A percentile compares a stretch with the other conserved stretches of the same genome.
phyloP scores from a whole-genome alignment of 2,329 filamentous ascomycete genomes.

The Cadophora gregata region DNA sequence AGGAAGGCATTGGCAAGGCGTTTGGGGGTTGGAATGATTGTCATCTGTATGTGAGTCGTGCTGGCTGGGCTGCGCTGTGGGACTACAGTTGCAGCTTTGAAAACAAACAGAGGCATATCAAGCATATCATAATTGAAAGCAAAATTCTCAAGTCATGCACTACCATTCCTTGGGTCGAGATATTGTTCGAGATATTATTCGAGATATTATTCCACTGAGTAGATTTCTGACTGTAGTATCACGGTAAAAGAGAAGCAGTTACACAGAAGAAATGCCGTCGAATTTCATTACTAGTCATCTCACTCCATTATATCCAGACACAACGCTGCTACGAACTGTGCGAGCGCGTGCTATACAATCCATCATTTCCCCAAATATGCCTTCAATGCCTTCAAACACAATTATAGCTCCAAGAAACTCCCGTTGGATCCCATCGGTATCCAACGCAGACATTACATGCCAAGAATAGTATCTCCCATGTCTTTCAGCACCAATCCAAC shows the following conservation, averaged over 20 bases:
- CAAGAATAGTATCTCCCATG: slow-evolving; percentile 10
- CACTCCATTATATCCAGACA: slow-evolving; percentile 18
- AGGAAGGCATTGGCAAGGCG: slow-evolving; percentile 23
- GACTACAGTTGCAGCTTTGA: not conserved
- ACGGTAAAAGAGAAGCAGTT: not conserved
- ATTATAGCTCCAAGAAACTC: slow-evolving; percentile 7
- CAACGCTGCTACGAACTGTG: not conserved
- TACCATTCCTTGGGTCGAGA: too few relatives aligned
- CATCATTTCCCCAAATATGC: not conserved
- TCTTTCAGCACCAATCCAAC: not conserved
- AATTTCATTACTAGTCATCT: slow-evolving; percentile 20
- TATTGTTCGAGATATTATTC: too few relatives aligned
- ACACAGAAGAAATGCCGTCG: slow-evolving; percentile 13
- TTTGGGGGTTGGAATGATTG: slow-evolving; percentile 16
- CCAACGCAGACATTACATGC: slow-evolving; percentile 7
- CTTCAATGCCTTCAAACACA: slow-evolving; percentile 4
- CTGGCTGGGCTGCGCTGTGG: not conserved
- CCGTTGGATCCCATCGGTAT: not conserved
- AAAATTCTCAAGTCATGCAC: too few relatives aligned
- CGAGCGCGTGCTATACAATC: slow-evolving; percentile 15
- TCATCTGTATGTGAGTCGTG: not conserved
- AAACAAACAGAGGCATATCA: not conserved
- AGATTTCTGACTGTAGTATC: not conserved
- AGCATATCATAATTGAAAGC: not conserved
- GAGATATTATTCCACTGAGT: too few relatives aligned